Conservation (phyloP, 2,329 filamentous ascomycete genomes). For the Leptographium lundbergii region DNA sequence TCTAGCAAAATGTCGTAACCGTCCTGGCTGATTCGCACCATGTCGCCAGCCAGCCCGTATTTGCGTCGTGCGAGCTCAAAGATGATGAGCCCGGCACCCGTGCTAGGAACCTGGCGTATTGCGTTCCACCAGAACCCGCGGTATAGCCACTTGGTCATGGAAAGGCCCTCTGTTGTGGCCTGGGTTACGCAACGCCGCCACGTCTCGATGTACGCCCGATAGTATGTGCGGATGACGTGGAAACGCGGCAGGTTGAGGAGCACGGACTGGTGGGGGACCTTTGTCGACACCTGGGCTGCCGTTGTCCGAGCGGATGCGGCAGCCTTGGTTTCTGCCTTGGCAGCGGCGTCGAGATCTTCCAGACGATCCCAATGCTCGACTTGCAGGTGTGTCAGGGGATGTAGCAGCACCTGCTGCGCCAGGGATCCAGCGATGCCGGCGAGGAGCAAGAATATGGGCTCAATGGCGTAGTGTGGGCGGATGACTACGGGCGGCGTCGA, state of each 20-base stretch:
- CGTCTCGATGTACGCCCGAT: slow-evolving; percentile 58
- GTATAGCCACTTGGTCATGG: slow-evolving; percentile 53
- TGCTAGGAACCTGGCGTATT: slow-evolving; percentile 62
- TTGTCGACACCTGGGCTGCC: slow-evolving; percentile 13
- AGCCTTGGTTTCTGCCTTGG: slow-evolving; percentile 4
- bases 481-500: slow-evolving; percentile 31
- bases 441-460: slow-evolving; percentile 57
- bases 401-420: slow-evolving; percentile 55
- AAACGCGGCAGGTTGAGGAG: slow-evolving; percentile 23
- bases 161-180: slow-evolving; percentile 41
- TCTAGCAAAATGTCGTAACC: slow-evolving; percentile 57
- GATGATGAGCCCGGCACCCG: slow-evolving; percentile 63
- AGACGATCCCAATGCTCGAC: slow-evolving; percentile 61
- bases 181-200: slow-evolving; percentile 45
- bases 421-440: slow-evolving; percentile 59
- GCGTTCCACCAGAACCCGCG: slow-evolving; percentile 61
- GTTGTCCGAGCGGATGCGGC: neutral
- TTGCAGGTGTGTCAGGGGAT: slow-evolving; percentile 59
- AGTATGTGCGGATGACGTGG: slow-evolving; percentile 52
- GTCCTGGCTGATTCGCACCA: slow-evolving; percentile 52
- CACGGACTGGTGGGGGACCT: slow-evolving; percentile 7
- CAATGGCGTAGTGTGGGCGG: slow-evolving; percentile 61
- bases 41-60: slow-evolving; percentile 51
- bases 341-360: slow-evolving; percentile 51
- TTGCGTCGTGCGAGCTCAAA: slow-evolving; percentile 66